Percentiles rank a stretch among this genome's conserved stretches.
These are phyloP conservation scores for Colletotrichum lupini DNA, from an alignment of 2,329 filamentous ascomycete species.

Conservation along the genomic window DNA sequence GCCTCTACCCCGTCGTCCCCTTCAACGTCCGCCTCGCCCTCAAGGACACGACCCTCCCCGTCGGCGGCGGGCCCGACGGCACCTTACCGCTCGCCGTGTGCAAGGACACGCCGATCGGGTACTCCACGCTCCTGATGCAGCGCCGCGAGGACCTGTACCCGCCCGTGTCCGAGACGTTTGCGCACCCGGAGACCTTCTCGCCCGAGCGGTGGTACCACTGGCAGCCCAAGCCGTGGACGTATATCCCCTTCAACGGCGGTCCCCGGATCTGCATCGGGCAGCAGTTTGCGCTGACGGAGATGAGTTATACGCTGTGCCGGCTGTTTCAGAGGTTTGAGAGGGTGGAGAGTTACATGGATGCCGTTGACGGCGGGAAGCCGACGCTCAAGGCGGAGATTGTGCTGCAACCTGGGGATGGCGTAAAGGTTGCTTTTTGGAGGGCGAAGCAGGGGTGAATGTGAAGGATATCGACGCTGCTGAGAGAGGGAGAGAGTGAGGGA, in stretches of 20 bases:
- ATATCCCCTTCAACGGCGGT: slow-evolving; percentile 81
- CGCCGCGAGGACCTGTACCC: slow-evolving; percentile 73
- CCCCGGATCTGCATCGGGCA: slow-evolving; percentile 82
- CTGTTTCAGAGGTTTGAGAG: slow-evolving; percentile 78
- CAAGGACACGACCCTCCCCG: slow-evolving; percentile 79
- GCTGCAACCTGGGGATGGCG: slow-evolving; percentile 68
- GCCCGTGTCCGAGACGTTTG: slow-evolving; percentile 54
- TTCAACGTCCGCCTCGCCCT: slow-evolving; percentile 82
- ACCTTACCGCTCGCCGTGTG: slow-evolving; percentile 71
- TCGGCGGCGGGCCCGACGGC: slow-evolving; percentile 74
- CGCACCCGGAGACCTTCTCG: slow-evolving; percentile 63
- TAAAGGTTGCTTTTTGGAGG: slow-evolving; percentile 67
- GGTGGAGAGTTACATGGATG: slow-evolving; percentile 67
- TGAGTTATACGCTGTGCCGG: slow-evolving; percentile 77
- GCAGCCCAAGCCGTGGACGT: slow-evolving; percentile 76
- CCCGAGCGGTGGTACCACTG: slow-evolving; percentile 75
- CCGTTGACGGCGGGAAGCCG: slow-evolving; percentile 65
- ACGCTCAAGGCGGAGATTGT: slow-evolving; percentile 70
- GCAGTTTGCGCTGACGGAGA: slow-evolving; percentile 85
- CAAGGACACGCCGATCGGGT: slow-evolving; percentile 74
- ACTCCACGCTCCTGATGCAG: slow-evolving; percentile 79
- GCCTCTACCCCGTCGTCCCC: slow-evolving; percentile 82
- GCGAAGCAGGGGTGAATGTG: slow-evolving; percentile 39
- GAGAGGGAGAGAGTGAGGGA: background rate
- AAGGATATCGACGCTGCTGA: background rate